Evolutionary conservation across 345 rosid species (phyloP), one percentile per base, ranked within the genome.

Genomic region (Eucalyptus caleyi): DNA sequence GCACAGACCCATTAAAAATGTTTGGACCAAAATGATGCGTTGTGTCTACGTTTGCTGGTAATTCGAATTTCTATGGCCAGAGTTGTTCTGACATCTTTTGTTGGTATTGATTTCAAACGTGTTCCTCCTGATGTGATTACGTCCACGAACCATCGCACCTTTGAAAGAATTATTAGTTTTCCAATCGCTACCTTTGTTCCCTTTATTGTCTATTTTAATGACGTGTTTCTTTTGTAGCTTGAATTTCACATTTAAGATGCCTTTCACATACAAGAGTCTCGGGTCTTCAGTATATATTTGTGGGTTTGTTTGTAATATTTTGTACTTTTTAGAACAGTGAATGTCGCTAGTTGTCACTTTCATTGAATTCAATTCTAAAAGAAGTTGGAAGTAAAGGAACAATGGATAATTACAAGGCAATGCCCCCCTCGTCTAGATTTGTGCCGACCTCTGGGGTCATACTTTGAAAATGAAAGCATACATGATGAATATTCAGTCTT

Each of bases 151-250:
- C 45, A 2, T 72, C 0, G 6, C n/a, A 69, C 1, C 47, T 21
- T 10, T 2, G 15, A 77, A 77, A 77, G 83, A 77, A 37, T 37
- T 37, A 5, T 77, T 7, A 37, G 11, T 3, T 77, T 21, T 77
- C 3, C 27, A 6, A 37, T 40, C 5, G 1, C 23, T 77, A 11
- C 11, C 27, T 11, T 4, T 2, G 1, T 11, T 0, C 47, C 40
- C 12, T 77, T 40, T 77, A 37, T 77, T 8, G 12, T 69, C 40
- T 34, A 32, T 34, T 16, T 77, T 16, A 72, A 19, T 37, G 82
- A 72, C 12, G 82, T 42, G 6, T 0, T 4, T 72, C 11, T 34
- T 32, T 0, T 6, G 24, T 6, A 21, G 47, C 47, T 77, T 14
- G 47, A 77, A 44, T 40, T 21, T 40, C 9, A 77, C 0, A 2